phyloP scores from a whole-genome alignment of 106 monocot genomes.

The Allium cepa region DNA sequence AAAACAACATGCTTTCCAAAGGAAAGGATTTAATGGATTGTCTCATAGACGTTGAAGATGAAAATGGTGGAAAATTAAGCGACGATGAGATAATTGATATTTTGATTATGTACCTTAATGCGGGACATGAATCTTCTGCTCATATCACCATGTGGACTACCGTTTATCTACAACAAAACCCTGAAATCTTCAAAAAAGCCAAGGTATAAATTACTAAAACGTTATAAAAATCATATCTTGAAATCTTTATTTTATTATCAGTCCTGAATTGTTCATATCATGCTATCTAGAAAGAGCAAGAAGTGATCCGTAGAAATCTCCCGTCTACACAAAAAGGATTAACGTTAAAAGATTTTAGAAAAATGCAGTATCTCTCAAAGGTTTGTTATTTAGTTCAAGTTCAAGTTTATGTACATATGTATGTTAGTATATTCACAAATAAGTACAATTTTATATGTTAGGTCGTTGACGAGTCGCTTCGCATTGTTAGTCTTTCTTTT shows the following conservation, averaged over 20 bases:
- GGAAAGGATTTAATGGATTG: conserved; percentile 79
- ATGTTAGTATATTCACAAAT: background rate
- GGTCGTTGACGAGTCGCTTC: conserved; percentile 87
- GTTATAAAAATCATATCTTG: background rate
- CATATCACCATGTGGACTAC: conserved; percentile 96
- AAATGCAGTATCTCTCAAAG: conserved; percentile 93
- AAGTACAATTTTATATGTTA: conserved; percentile 5
- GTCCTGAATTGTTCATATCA: background rate
- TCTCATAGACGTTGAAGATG: conserved; percentile 67
- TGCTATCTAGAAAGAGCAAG: conserved; percentile 65
- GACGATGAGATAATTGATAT: conserved; percentile 88
- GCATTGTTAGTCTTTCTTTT: conserved; percentile 72
- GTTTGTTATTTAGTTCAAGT: conserved; percentile 32
- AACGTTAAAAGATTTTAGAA: conserved; percentile 53
- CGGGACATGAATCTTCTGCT: conserved; percentile 93
- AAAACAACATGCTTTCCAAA: background rate
- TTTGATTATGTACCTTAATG: conserved; percentile 94
- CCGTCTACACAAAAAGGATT: conserved; percentile 52
- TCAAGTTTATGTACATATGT: conserved; percentile 2
- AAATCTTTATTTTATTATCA: background rate
- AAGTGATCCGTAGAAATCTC: conserved; percentile 55
- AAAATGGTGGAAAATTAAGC: conserved; percentile 39
- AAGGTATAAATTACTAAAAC: conserved; percentile 34
- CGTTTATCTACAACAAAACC: conserved; percentile 66
- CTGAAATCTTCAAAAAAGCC: conserved; percentile 47